These are phyloP conservation scores for Tothia fuscella DNA, from an alignment of 2,329 filamentous ascomycete species.

Conservation along the genomic window DNA sequence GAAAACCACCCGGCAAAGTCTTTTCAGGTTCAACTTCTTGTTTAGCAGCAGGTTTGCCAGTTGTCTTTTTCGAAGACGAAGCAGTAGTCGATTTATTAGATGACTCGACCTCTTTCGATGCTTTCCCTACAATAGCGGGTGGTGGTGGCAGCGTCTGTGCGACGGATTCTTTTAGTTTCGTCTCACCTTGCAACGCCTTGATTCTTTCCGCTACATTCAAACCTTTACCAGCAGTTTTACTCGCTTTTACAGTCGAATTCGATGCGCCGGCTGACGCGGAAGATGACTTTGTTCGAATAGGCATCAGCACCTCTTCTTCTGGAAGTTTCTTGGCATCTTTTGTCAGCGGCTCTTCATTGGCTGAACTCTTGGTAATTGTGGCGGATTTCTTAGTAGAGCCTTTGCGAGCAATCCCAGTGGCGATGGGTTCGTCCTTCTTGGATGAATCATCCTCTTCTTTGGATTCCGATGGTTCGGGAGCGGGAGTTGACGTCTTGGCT, in stretches of 20 bases:
- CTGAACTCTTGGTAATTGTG: conserved; percentile 28
- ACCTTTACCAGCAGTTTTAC: conserved; percentile 26
- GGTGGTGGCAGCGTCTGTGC: conserved; percentile 22
- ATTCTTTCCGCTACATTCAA: conserved; percentile 34
- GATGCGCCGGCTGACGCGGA: conserved; percentile 17
- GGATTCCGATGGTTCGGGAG: conserved; percentile 13
- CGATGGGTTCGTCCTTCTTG: conserved; percentile 19
- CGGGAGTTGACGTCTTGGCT: conserved; percentile 19
- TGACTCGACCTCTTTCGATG: conserved; percentile 3
- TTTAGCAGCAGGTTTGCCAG: conserved; percentile 15
- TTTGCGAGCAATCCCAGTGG: conserved; percentile 14
- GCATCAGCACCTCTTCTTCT: conserved; percentile 27
- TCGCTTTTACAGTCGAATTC: conserved; percentile 30
- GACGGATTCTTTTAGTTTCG: conserved; percentile 27
- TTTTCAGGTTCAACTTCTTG: conserved; percentile 19
- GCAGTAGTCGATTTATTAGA: conserved; percentile 18
- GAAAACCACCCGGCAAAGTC: conserved; percentile 5
- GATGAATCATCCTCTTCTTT: conserved; percentile 14
- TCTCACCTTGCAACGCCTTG: conserved; percentile 30
- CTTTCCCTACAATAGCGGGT: conserved; percentile 11
- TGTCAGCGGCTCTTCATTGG: conserved; percentile 8
- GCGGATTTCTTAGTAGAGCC: conserved; percentile 28
- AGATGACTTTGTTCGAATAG: conserved; percentile 20
- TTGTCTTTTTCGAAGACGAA: conserved; percentile 8
- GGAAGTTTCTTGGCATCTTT: conserved; percentile 28